Percentiles rank a stretch among this genome's conserved stretches.
Evolutionary conservation across 2,329 filamentous ascomycete genomes (phyloP).

Genomic region (Apiospora marii): DNA sequence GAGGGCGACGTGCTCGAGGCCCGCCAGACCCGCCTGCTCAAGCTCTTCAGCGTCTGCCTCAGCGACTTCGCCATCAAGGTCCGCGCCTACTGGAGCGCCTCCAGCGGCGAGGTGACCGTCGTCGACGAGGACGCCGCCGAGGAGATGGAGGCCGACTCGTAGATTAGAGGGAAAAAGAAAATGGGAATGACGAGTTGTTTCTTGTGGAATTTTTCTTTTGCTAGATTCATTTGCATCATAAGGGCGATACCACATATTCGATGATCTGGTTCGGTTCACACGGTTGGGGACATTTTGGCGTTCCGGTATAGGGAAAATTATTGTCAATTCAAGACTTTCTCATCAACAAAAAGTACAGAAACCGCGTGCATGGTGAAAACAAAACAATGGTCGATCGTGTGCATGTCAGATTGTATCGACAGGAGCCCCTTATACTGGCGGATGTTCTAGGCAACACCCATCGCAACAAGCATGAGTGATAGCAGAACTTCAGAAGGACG

Average conservation of each 20-base stretch:
- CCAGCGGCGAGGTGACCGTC: conserved; percentile 66
- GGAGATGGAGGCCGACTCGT: conserved; percentile 19
- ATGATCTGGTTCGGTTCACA: conserved; percentile 25
- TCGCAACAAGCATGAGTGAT: not conserved
- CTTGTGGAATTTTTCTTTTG: conserved; percentile 15
- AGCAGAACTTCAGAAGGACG: not conserved
- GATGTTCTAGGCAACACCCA: not conserved
- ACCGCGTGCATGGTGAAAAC: not conserved
- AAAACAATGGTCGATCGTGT: not conserved
- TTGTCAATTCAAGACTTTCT: conserved; percentile 20
- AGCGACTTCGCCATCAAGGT: conserved; percentile 89
- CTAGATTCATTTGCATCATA: conserved; percentile 24
- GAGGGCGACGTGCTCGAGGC: conserved; percentile 87
- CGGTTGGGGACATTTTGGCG: conserved; percentile 18
- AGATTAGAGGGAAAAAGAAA: not conserved
- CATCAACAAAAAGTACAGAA: not conserved
- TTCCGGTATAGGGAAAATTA: conserved; percentile 23
- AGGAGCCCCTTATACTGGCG: not conserved
- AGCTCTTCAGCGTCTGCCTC: conserved; percentile 90
- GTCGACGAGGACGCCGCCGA: conserved; percentile 47
- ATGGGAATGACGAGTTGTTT: not conserved
- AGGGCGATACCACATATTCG: conserved; percentile 26
- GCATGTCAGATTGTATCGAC: not conserved
- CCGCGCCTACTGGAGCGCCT: conserved; percentile 74
- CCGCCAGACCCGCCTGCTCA: conserved; percentile 90